Percentiles rank a stretch among this genome's conserved stretches.
These are phyloP conservation scores for Botrytis deweyae DNA, from an alignment of 2,329 filamentous ascomycete genomes.

Conservation along the genomic window DNA sequence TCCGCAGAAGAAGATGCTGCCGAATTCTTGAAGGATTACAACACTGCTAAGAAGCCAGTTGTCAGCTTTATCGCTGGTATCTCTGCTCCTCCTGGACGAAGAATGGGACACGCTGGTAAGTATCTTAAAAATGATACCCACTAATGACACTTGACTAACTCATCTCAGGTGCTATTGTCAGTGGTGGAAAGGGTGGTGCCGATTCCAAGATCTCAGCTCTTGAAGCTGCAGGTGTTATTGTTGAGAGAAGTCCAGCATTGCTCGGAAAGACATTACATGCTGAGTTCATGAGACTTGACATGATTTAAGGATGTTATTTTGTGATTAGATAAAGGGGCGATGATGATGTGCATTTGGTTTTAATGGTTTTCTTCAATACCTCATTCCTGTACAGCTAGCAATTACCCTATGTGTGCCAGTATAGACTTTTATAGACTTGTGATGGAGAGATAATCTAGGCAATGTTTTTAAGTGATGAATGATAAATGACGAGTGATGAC, in stretches of 20 bases:
- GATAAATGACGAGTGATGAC: not conserved
- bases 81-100: slow-evolving; percentile 89
- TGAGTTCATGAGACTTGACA: slow-evolving; percentile 93
- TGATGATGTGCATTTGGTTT: slow-evolving; percentile 32
- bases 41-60: slow-evolving; percentile 91
- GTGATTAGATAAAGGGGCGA: slow-evolving; percentile 35
- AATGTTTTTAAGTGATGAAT: not conserved
- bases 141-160: slow-evolving; percentile 26
- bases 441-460: slow-evolving; percentile 12
- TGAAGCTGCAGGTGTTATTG: slow-evolving; percentile 88
- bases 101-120: slow-evolving; percentile 94
- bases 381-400: slow-evolving; percentile 40
- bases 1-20: slow-evolving; percentile 97
- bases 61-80: slow-evolving; percentile 99
- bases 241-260: slow-evolving; percentile 89
- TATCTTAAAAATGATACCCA: slow-evolving; percentile 13
- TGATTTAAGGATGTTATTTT: slow-evolving; percentile 62
- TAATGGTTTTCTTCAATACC: slow-evolving; percentile 37
- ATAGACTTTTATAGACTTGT: slow-evolving; percentile 23
- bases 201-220: slow-evolving; percentile 98
- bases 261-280: slow-evolving; percentile 92
- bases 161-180: slow-evolving; percentile 74
- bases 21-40: slow-evolving; percentile 90
- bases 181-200: slow-evolving; percentile 94
- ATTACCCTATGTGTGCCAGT: slow-evolving; percentile 30